Conservation (phyloP, 345 rosid species). For the Trapa incisa region DNA sequence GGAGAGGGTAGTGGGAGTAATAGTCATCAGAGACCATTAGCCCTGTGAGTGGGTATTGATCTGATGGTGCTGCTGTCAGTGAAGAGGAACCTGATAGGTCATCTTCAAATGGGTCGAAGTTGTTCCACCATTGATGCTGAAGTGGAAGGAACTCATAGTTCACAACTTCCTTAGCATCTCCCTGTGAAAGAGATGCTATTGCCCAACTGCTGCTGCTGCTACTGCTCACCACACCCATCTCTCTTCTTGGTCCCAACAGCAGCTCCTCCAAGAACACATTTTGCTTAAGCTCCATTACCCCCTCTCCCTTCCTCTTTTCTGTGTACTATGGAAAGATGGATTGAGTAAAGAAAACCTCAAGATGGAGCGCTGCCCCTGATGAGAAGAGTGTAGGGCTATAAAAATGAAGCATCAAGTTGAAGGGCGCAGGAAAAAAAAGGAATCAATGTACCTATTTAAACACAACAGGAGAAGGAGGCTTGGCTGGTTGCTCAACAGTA, state of each 20-base stretch:
- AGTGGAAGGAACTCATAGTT: neutral
- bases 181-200: constrained; percentile 63
- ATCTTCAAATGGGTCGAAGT: neutral
- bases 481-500: neutral
- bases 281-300: constrained; percentile 49
- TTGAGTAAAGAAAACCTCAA: neutral
- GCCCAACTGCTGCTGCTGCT: constrained; percentile 61
- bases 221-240: constrained; percentile 63
- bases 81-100: neutral
- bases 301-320: no score
- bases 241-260: constrained; percentile 41
- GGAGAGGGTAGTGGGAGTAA: constrained; percentile 3
- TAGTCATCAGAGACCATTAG: neutral
- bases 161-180: neutral
- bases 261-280: constrained; percentile 65
- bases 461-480: neutral
- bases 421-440: neutral
- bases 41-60: neutral
- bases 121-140: constrained; percentile 9
- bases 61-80: neutral
- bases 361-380: neutral
- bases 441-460: no score
- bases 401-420: neutral
- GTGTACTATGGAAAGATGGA: neutral
- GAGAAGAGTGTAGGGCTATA: neutral